phyloP scores from a whole-genome alignment of 2,329 filamentous ascomycete species.

The Xylaria sp. region DNA sequence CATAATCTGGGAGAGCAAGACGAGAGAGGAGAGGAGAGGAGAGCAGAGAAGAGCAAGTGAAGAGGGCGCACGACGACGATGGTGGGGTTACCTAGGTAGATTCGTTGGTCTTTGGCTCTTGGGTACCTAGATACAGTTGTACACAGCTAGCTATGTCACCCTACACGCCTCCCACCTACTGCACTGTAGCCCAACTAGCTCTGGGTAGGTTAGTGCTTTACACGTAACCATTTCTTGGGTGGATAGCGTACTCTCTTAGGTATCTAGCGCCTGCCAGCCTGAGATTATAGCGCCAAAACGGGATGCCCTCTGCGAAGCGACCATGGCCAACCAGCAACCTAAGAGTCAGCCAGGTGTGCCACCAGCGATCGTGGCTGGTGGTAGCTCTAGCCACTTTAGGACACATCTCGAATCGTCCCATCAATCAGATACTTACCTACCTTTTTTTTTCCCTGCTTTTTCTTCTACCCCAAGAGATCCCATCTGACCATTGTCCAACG shows the following conservation, averaged over 20 bases:
- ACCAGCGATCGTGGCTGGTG: slow-evolving; percentile 32
- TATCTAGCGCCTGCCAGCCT: slow-evolving; percentile 2
- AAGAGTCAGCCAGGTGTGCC: slow-evolving; percentile 6
- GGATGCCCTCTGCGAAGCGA: not conserved
- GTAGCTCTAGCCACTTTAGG: slow-evolving; percentile 28
- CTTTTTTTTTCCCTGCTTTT: slow-evolving; percentile 5
- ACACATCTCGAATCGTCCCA: not conserved
- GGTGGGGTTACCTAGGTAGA: slow-evolving; percentile 20
- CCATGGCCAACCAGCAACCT: not conserved
- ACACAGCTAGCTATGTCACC: not conserved
- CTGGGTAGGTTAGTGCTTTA: slow-evolving; percentile 14
- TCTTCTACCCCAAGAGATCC: not conserved
- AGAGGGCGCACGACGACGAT: slow-evolving; percentile 13
- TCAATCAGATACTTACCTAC: not conserved
- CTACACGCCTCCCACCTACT: not conserved
- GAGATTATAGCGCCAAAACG: slow-evolving; percentile 1
- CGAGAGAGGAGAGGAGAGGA: slow-evolving; percentile 1
- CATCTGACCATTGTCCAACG: slow-evolving; percentile 23
- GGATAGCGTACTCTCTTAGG: slow-evolving; percentile 9
- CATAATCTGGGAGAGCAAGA: no score
- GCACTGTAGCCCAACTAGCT: slow-evolving; percentile 13
- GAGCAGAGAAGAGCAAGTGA: slow-evolving; percentile 13
- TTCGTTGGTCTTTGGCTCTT: slow-evolving; percentile 4
- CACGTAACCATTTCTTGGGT: slow-evolving; percentile 16
- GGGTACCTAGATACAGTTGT: slow-evolving; percentile 4